Evolutionary conservation across 139 green algal species (phyloP), one percentile per base, ranked within the genome.

Genomic region (Marvania coccoides): DNA sequence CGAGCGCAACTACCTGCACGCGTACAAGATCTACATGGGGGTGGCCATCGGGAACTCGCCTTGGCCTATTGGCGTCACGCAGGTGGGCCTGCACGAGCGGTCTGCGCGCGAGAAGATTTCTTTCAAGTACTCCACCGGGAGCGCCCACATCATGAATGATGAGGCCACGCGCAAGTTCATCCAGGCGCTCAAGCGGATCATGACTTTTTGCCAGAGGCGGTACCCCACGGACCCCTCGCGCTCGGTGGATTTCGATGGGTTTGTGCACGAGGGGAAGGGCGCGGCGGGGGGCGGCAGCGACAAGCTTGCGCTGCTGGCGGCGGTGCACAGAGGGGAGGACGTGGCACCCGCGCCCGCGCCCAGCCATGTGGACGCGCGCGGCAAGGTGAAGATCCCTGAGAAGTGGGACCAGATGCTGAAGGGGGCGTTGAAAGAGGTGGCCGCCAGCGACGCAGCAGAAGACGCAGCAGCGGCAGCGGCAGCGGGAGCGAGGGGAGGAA

Each of bases 111-210:
- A 99, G 76, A 98, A 98, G 74, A 98, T 98, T 65, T 88, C 82
- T 1, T 83, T 65, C 36, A 71, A 63, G 33, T 19, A 38, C 51
- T 30, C 30, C 13, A 37, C 23, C 39, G 58, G 58, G 13, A 33
- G 23, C n/a, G 94, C 94, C 19, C 94, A 99, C 83, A 93, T 98
- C 73, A 99, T 99, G 94, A 97, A 98, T 72, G 94, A 99, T 48
- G 94, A 99, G 79, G 91, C 91, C 3, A 96, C 94, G 3, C 83
- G 94, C 57, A 99, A 99, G 81, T 95, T 88, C 40, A 79, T 95
- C 61, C 76, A 78, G 63, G 74, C 55, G 33, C 68, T 96, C 10
- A 96, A 96, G 75, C 80, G 92, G 10, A 67, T 97, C 23, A 88
- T 95, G 56, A 93, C 87, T 23, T 89, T 85, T 24, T 71, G 89